Conservation (phyloP, 805 yeast genomes). For the Hanseniaspora lindneri region DNA sequence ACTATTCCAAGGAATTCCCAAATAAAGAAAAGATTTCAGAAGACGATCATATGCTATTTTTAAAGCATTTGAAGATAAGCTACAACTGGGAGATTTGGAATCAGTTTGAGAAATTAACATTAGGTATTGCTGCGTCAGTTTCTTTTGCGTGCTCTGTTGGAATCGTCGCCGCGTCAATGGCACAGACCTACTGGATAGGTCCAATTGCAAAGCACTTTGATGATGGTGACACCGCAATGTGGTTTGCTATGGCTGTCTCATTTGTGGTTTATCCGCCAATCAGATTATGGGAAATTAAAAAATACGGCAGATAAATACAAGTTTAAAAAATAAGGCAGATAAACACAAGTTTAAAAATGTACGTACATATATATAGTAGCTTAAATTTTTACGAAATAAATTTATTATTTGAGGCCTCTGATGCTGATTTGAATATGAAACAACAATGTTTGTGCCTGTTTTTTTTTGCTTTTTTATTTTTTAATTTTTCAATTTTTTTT, state of each 20-base stretch:
- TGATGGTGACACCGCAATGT: constrained; percentile 71
- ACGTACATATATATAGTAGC: no score
- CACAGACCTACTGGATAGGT: constrained; percentile 74
- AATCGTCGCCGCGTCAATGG: constrained; percentile 81
- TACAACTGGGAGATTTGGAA: constrained; percentile 74
- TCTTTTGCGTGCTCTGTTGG: constrained; percentile 61
- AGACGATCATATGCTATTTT: constrained; percentile 5
- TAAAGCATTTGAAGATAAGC: constrained; percentile 28
- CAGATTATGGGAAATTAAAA: constrained; percentile 54
- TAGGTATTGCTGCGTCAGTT: constrained; percentile 57
- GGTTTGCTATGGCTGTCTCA: constrained; percentile 62
- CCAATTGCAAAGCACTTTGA: constrained; percentile 58
- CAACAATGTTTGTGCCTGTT: no score
- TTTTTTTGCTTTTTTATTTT: no score
- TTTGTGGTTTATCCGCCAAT: constrained; percentile 50
- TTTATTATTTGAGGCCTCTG: no score
- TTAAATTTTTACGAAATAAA: not conserved
- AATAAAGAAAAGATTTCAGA: not conserved
- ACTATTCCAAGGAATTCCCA: constrained; percentile 37
- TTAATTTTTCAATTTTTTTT: no score
- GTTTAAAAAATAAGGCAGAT: constrained; percentile 41
- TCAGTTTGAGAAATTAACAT: constrained; percentile 44
- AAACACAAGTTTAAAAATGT: constrained; percentile 29
- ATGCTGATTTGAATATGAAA: not conserved
- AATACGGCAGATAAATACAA: constrained; percentile 34